Evolutionary conservation across 2,329 filamentous ascomycete genomes (phyloP).

Genomic region (Furcasterigmium furcatum): DNA sequence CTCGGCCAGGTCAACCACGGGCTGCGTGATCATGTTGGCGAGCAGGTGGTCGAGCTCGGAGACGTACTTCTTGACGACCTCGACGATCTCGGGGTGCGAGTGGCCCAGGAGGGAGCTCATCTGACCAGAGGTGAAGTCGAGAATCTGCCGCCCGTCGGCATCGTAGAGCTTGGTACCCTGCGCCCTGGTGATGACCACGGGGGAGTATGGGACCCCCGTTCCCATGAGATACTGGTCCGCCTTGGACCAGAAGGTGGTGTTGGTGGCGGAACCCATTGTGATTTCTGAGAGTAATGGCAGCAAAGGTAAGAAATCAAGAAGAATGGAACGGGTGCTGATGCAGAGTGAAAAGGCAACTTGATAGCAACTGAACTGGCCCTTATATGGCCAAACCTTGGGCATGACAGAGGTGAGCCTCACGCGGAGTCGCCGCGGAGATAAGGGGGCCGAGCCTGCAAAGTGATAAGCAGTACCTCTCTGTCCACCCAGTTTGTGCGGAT

Average conservation of each 20-base stretch:
- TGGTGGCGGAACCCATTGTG: slow-evolving; percentile 9
- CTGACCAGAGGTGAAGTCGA: slow-evolving; percentile 59
- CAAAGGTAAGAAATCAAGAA: no score
- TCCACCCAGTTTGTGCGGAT: no score
- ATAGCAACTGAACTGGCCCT: no score
- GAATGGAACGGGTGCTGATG: no score
- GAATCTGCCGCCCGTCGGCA: slow-evolving; percentile 35
- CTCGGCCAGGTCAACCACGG: slow-evolving; percentile 50
- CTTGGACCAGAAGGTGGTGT: slow-evolving; percentile 24
- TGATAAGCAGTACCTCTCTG: no score
- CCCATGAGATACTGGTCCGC: slow-evolving; percentile 36
- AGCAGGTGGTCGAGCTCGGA: slow-evolving; percentile 53
- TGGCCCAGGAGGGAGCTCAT: slow-evolving; percentile 58
- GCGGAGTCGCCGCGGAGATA: no score
- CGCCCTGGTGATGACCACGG: slow-evolving; percentile 38
- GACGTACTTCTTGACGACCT: slow-evolving; percentile 42
- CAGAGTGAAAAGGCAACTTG: no score
- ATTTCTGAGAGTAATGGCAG: background rate
- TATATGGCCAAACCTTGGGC: no score
- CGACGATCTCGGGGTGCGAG: slow-evolving; percentile 53
- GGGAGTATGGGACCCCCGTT: slow-evolving; percentile 35
- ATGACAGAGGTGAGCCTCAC: no score
- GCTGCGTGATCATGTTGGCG: slow-evolving; percentile 52
- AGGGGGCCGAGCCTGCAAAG: no score
- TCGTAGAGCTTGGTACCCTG: slow-evolving; percentile 43